Base-by-base conservation (phyloP, 495 filamentous ascomycete species). In the Podospora australis region DNA sequence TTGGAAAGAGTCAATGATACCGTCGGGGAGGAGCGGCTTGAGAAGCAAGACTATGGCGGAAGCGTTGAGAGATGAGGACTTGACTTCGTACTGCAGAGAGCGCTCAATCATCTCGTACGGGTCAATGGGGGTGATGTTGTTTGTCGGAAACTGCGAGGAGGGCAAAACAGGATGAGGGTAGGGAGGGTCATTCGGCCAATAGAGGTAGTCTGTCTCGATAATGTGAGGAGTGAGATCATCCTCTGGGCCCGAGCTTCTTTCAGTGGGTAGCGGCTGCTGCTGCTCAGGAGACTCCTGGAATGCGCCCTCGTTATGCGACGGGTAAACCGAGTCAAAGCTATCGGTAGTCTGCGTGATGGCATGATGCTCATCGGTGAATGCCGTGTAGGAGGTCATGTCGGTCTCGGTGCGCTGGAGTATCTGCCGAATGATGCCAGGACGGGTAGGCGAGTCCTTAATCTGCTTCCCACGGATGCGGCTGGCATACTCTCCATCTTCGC, bases 1-100 rank as follows among this genome's bases (percentile, higher is more conserved):
- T 53, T 74, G 74, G 44, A 69, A 58, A 5, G 51, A 48, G 55
- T 78, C 73, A 42, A 79, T 67, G 25, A 75, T 56, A n/a, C 64
- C 61, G 13, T 67, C 54, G 0, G 74, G 69, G 1, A 79, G 53
- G 16, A 78, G 64, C 1, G 77, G 73, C n/a, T 70, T 70, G 5
- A 78, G 60, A 0, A 78, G 63, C 3, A 78, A 66, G 20, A 79
- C 50, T 23, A 79, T 77, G 20, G 71, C 70, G 6, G 74, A 67
- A 0, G 74, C 74, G 36, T 75, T 73, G 7, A 77, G 52, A 21
- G 70, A 62, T 0, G 72, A 72, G 0, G 60, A 63, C 28, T 63
- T 70, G 24, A 62, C 56, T 50, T 78, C 75, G 36, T 74, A 77
- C 7, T 63, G 58, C 2, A 79, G 57, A 2, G 72, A 66, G 0